Conservation (phyloP, 1,284 basidiomycete genomes). For the Pyrrhoderma noxium region DNA sequence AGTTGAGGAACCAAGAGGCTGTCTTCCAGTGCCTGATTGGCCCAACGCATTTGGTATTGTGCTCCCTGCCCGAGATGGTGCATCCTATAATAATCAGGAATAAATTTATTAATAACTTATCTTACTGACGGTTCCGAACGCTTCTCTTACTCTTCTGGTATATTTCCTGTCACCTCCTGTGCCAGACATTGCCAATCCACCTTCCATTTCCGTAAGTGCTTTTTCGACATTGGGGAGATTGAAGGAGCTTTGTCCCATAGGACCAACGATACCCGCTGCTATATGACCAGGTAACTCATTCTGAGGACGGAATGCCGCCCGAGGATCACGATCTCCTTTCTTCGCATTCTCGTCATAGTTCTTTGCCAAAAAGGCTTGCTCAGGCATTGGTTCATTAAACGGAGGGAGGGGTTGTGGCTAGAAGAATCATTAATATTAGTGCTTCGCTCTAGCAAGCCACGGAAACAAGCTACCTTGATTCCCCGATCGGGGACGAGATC, state of each 20-base stretch:
- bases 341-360: slow-evolving; percentile 87
- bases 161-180: slow-evolving; percentile 19
- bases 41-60: slow-evolving; percentile 23
- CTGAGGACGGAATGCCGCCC: slow-evolving; percentile 77
- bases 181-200: slow-evolving; percentile 4
- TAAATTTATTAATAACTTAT: neutral
- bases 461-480: slow-evolving; percentile 42
- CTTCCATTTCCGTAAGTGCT: slow-evolving; percentile 81
- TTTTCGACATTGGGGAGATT: slow-evolving; percentile 80
- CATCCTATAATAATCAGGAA: slow-evolving; percentile 13
- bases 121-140: neutral
- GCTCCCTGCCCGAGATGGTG: slow-evolving; percentile 22
- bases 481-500: slow-evolving; percentile 67
- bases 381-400: slow-evolving; percentile 72
- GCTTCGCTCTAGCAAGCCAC: neutral
- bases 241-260: slow-evolving; percentile 78
- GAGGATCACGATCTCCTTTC: slow-evolving; percentile 81
- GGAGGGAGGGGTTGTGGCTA: slow-evolving; percentile 63
- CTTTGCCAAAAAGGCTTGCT: slow-evolving; percentile 81
- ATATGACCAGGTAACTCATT: slow-evolving; percentile 40
- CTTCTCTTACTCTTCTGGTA: slow-evolving; percentile 21
- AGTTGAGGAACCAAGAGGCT: slow-evolving; percentile 34
- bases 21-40: slow-evolving; percentile 20
- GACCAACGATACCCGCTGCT: slow-evolving; percentile 74
- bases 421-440: neutral